These are phyloP conservation scores for Fraxinus dipetala DNA, from an alignment of 305 asterid genomes.

Conservation along the genomic window DNA sequence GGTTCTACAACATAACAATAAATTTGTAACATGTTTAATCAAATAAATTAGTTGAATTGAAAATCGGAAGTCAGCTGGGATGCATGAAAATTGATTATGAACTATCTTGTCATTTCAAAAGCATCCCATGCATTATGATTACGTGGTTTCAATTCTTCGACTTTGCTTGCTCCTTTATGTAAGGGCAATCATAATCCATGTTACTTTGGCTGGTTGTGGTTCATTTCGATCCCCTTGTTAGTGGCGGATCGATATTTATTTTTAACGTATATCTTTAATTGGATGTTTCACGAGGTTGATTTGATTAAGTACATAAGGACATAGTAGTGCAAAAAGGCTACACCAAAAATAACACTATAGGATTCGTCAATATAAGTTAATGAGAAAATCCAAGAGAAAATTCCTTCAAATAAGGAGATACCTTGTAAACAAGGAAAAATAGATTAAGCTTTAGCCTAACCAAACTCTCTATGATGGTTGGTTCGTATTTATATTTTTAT, in stretches of 20 bases:
- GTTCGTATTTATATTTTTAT: not conserved
- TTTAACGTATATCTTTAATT: not conserved
- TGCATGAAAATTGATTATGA: slow-evolving; percentile 31
- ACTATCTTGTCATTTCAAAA: slow-evolving; percentile 18
- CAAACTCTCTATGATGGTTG: not conserved
- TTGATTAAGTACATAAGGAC: not conserved
- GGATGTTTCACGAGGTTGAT: not conserved
- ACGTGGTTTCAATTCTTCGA: slow-evolving; percentile 37
- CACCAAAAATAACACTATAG: not conserved
- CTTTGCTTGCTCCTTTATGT: slow-evolving; percentile 29
- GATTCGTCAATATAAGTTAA: not conserved
- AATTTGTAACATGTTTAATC: not conserved
- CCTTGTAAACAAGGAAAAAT: not conserved
- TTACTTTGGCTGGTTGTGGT: not conserved
- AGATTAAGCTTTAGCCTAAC: not conserved
- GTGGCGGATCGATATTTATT: not conserved
- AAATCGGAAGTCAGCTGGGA: not conserved
- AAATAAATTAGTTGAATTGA: slow-evolving; percentile 16
- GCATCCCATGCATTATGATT: slow-evolving; percentile 57
- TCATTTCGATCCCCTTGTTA: not conserved
- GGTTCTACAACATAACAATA: not conserved
- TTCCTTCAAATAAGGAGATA: not conserved
- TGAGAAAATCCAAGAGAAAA: not conserved
- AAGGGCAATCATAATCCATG: slow-evolving; percentile 11
- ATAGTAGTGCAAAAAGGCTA: not conserved